A percentile compares a stretch with the other conserved stretches of the same genome.
These are phyloP conservation scores for Trichoderma sp. DNA, from an alignment of 2,329 filamentous ascomycete genomes.

Conservation along the genomic window DNA sequence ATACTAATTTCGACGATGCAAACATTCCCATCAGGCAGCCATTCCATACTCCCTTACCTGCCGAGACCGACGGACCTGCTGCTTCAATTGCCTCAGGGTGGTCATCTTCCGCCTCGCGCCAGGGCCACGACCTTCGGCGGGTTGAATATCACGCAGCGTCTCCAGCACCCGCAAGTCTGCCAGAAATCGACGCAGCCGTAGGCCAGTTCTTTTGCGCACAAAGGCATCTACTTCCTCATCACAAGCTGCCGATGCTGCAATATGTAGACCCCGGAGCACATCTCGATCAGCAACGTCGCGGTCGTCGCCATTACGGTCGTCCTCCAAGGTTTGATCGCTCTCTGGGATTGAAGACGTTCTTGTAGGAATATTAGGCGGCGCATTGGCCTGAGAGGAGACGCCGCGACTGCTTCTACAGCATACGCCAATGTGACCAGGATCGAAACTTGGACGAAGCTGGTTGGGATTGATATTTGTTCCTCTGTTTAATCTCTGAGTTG, in stretches of 20 bases:
- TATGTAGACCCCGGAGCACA: conserved; percentile 52
- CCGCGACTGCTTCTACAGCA: conserved; percentile 30
- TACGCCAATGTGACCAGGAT: conserved; percentile 26
- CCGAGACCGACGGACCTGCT: conserved; percentile 35
- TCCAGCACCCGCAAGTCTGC: conserved; percentile 53
- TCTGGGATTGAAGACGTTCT: conserved; percentile 36
- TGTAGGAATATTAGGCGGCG: conserved; percentile 35
- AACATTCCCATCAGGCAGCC: background rate
- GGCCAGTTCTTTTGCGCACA: conserved; percentile 50
- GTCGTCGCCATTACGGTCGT: conserved; percentile 32
- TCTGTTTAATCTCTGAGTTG: background rate
- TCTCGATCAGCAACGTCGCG: conserved; percentile 39
- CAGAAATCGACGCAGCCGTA: conserved; percentile 52
- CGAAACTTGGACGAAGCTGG: conserved; percentile 14
- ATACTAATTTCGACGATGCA: background rate
- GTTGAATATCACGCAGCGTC: conserved; percentile 36
- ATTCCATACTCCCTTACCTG: conserved; percentile 24
- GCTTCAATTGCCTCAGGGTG: conserved; percentile 37
- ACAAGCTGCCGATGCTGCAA: conserved; percentile 55
- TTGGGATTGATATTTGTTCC: background rate
- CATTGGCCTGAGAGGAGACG: conserved; percentile 25
- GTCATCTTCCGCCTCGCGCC: conserved; percentile 30
- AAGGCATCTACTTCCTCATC: conserved; percentile 52
- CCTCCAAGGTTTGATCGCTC: conserved; percentile 23
- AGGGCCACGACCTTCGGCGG: conserved; percentile 27